These are phyloP conservation scores for Suaeda aralocaspica DNA, from an alignment of 148 eudicot genomes.

Conservation along the genomic window DNA sequence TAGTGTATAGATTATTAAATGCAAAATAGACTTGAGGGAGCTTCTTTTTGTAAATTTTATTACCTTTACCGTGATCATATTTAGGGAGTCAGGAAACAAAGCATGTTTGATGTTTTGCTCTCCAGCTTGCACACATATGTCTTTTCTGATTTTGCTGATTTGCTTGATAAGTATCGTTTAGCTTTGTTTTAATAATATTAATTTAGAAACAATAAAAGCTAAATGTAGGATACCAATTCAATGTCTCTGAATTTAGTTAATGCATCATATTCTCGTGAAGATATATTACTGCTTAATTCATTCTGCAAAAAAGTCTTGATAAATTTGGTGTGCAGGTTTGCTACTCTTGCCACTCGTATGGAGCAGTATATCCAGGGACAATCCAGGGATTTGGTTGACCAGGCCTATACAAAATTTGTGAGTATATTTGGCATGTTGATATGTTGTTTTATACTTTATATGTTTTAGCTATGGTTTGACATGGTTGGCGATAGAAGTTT, in stretches of 20 bases:
- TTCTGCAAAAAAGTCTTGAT: background rate
- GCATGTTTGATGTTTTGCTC: background rate
- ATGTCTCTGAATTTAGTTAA: background rate
- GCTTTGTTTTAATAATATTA: background rate
- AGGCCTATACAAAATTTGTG: slow-evolving; percentile 86
- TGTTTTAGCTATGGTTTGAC: too few species aligned
- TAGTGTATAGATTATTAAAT: too few species aligned
- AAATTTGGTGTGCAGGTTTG: slow-evolving; percentile 49
- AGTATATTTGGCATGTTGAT: slow-evolving; percentile 38
- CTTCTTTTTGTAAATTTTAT: too few species aligned
- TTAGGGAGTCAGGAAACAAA: too few species aligned
- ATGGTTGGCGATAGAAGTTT: too few species aligned
- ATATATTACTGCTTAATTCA: background rate
- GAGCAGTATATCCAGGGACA: slow-evolving; percentile 98
- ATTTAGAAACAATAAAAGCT: background rate
- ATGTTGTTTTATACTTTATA: too few species aligned
- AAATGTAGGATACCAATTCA: too few species aligned
- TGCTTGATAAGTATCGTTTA: background rate
- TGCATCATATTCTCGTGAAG: background rate
- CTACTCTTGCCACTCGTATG: slow-evolving; percentile 96
- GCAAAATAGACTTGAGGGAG: too few species aligned
- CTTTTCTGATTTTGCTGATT: background rate
- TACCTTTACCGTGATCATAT: too few species aligned
- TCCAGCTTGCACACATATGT: background rate
- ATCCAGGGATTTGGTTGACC: slow-evolving; percentile 97